These are phyloP conservation scores for Nicotiana knightiana DNA, from an alignment of 257 asterid species.

Conservation along the genomic window DNA sequence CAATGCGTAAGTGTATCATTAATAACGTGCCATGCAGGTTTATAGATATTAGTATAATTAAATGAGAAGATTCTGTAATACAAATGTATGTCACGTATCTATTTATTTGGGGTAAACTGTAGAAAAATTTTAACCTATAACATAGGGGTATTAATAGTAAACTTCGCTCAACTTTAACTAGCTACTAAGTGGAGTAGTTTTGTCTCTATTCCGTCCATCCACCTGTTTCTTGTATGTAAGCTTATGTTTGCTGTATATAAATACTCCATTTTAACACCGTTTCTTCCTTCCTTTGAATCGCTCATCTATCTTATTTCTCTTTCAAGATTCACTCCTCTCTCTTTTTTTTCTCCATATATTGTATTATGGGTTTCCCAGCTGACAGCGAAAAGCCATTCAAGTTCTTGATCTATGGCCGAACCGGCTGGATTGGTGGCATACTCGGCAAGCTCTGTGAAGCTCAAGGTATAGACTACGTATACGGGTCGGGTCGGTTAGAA, in stretches of 20 bases:
- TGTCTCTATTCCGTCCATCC: neutral
- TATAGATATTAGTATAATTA: too few relatives aligned
- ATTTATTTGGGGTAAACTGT: too few relatives aligned
- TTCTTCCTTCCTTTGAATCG: neutral
- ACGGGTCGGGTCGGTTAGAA: constrained; percentile 81
- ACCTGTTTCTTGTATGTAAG: neutral
- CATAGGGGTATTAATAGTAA: too few relatives aligned
- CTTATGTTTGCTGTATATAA: neutral
- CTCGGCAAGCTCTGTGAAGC: constrained; percentile 80
- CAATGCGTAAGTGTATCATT: too few relatives aligned
- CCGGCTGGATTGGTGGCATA: constrained; percentile 86
- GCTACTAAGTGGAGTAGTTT: too few relatives aligned
- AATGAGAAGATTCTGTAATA: too few relatives aligned
- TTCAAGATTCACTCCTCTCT: neutral
- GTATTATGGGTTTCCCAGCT: constrained; percentile 51
- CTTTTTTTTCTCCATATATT: neutral
- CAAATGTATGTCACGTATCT: too few relatives aligned
- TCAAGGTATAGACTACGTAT: constrained; percentile 41
- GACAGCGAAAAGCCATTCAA: constrained; percentile 50
- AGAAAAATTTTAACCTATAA: too few relatives aligned
- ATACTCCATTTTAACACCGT: neutral
- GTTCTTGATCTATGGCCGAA: constrained; percentile 77
- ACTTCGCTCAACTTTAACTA: too few relatives aligned
- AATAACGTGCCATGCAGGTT: too few relatives aligned
- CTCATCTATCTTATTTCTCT: neutral